These are phyloP conservation scores for Boletus vermiculosoides DNA, from an alignment of 768 basidiomycete species.

Conservation along the genomic window DNA sequence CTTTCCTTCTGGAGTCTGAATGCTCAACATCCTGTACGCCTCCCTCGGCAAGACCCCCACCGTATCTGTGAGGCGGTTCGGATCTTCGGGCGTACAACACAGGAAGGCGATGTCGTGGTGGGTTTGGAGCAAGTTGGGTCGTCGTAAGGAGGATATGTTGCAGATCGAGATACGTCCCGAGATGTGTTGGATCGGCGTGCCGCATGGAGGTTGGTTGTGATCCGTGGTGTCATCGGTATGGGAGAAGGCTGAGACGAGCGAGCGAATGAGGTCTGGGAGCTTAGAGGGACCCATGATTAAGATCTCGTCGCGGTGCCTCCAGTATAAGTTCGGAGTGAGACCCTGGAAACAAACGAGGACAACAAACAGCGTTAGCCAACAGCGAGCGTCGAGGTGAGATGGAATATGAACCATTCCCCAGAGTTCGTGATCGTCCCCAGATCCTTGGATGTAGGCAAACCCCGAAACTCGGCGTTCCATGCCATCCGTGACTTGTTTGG, in stretches of 20 bases:
- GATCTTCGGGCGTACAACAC: constrained; percentile 11
- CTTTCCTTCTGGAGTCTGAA: constrained; percentile 45
- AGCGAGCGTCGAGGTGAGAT: neutral
- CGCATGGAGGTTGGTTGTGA: neutral
- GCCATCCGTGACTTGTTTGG: constrained; percentile 61
- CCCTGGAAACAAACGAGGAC: constrained; percentile 54
- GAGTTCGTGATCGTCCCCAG: constrained; percentile 91
- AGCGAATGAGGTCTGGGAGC: constrained; percentile 39
- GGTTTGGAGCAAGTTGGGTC: neutral
- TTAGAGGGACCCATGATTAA: constrained; percentile 46
- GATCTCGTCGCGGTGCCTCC: constrained; percentile 53
- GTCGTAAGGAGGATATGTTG: constrained; percentile 29
- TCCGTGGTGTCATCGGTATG: neutral
- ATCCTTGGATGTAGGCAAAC: constrained; percentile 88
- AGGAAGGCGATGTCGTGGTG: constrained; percentile 15
- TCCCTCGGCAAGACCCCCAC: neutral
- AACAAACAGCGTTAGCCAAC: no score
- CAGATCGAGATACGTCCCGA: constrained; percentile 44
- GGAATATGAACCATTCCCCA: constrained; percentile 67
- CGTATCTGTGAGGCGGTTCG: neutral
- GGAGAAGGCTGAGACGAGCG: constrained; percentile 10
- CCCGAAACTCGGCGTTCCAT: constrained; percentile 62
- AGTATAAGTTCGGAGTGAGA: constrained; percentile 71
- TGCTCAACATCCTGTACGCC: constrained; percentile 10
- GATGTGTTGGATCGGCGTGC: constrained; percentile 27